Percentiles rank a stretch among this genome's conserved stretches.
Conservation (phyloP, 108 stramenopile species). For the Nitzschia putrida region DNA sequence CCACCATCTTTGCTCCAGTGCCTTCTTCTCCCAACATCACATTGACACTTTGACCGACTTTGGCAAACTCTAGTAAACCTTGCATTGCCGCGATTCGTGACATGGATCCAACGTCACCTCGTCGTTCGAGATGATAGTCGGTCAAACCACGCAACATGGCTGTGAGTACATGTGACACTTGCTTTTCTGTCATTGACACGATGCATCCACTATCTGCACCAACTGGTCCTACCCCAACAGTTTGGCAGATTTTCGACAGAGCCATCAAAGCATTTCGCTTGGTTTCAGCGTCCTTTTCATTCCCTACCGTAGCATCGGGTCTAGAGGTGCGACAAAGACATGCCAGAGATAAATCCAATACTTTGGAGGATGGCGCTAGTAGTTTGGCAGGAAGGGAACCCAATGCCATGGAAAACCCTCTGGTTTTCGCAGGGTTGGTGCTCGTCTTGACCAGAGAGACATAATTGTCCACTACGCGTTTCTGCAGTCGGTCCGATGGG, state of each 20-base stretch:
- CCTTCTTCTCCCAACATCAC: neutral
- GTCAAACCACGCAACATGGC: constrained; percentile 73
- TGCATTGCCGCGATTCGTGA: constrained; percentile 89
- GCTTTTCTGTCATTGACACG: constrained; percentile 28
- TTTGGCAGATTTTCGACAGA: constrained; percentile 60
- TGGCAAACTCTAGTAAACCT: constrained; percentile 64
- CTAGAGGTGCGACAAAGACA: constrained; percentile 59
- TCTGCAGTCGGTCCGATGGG: constrained; percentile 84
- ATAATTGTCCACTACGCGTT: constrained; percentile 85
- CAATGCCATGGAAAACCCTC: constrained; percentile 91
- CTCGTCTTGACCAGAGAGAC: constrained; percentile 63
- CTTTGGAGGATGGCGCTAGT: constrained; percentile 59
- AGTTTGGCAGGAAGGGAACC: constrained; percentile 87
- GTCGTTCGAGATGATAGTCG: constrained; percentile 95
- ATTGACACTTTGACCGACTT: neutral
- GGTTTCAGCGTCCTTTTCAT: constrained; percentile 94
- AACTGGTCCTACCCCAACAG: constrained; percentile 11
- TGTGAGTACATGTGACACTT: constrained; percentile 61
- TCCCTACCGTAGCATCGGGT: constrained; percentile 63
- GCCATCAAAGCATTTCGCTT: constrained; percentile 86
- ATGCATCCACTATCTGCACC: neutral
- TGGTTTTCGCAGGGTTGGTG: constrained; percentile 91
- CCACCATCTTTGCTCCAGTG: constrained; percentile 49
- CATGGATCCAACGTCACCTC: constrained; percentile 99
- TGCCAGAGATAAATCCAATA: constrained; percentile 57